Conservation (phyloP, 495 filamentous ascomycete species). For the Podospora tetraspora region DNA sequence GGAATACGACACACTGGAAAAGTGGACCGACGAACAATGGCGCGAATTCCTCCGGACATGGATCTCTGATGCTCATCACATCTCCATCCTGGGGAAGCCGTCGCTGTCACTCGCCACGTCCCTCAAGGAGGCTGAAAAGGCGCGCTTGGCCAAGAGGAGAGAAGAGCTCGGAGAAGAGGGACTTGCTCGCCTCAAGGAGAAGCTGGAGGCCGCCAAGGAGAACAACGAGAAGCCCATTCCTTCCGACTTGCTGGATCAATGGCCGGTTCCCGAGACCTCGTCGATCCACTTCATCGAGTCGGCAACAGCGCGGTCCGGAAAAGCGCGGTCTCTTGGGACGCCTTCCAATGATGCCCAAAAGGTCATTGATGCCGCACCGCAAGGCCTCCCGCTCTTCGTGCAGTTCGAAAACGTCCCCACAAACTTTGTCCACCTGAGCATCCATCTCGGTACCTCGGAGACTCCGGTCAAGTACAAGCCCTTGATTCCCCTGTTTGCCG, state of each 20-base stretch:
- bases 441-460: conserved; percentile 70
- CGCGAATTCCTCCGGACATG: conserved; percentile 72
- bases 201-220: conserved; percentile 71
- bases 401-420: conserved; percentile 92
- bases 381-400: conserved; percentile 70
- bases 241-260: conserved; percentile 66
- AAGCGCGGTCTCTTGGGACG: conserved; percentile 63
- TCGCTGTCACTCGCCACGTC: conserved; percentile 64
- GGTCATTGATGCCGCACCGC: conserved; percentile 64
- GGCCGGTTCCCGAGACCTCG: conserved; percentile 73
- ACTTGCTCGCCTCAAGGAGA: conserved; percentile 64
- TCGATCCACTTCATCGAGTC: conserved; percentile 94
- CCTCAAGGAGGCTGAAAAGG: conserved; percentile 66
- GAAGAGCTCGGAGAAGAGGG: conserved; percentile 47
- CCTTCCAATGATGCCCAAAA: conserved; percentile 67
- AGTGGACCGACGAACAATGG: conserved; percentile 82
- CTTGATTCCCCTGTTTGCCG: conserved; percentile 73
- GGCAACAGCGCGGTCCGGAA: conserved; percentile 75
- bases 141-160: conserved; percentile 49
- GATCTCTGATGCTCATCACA: conserved; percentile 78
- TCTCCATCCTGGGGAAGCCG: conserved; percentile 83
- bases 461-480: conserved; percentile 73
- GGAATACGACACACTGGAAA: conserved; percentile 70
- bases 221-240: conserved; percentile 80
- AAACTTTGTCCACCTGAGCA: conserved; percentile 77